Conservation (phyloP, 768 basidiomycete genomes). For the Leccinellum rugosiceps region DNA sequence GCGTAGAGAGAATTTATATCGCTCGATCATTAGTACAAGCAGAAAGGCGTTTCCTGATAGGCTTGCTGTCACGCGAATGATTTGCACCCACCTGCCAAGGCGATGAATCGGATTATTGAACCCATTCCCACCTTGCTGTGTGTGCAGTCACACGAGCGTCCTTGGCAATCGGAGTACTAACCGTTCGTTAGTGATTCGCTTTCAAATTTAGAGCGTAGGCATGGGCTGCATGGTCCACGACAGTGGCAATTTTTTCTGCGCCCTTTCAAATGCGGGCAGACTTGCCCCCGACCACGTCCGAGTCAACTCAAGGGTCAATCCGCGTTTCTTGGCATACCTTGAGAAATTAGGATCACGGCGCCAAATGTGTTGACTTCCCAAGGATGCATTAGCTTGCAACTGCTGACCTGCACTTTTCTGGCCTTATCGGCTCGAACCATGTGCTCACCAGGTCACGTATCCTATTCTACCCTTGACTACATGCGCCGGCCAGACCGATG, state of each 20-base stretch:
- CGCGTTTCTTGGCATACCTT: not conserved
- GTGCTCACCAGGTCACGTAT: not conserved
- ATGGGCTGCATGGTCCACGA: too few species aligned
- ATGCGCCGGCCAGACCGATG: too few species aligned
- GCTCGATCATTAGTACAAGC: too few species aligned
- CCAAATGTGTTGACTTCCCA: not conserved
- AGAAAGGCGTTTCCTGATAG: too few species aligned
- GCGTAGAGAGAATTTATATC: too few species aligned
- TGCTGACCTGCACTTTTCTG: not conserved
- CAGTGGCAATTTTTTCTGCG: too few species aligned
- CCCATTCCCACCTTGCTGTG: not conserved
- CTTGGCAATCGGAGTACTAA: not conserved
- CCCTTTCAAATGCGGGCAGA: not conserved
- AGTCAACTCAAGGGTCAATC: too few species aligned
- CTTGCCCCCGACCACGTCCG: not conserved
- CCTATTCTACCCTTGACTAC: not conserved
- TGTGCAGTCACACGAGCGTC: not conserved
- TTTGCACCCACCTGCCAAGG: too few species aligned
- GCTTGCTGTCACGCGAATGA: too few species aligned
- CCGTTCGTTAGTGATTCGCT: not conserved
- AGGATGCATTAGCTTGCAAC: not conserved
- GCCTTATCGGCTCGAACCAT: not conserved
- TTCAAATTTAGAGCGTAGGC: not conserved
- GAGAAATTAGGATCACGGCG: not conserved
- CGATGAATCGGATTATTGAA: too few species aligned